Base-by-base conservation (phyloP, 805 yeast genomes). In the Limtongia smithiae region DNA sequence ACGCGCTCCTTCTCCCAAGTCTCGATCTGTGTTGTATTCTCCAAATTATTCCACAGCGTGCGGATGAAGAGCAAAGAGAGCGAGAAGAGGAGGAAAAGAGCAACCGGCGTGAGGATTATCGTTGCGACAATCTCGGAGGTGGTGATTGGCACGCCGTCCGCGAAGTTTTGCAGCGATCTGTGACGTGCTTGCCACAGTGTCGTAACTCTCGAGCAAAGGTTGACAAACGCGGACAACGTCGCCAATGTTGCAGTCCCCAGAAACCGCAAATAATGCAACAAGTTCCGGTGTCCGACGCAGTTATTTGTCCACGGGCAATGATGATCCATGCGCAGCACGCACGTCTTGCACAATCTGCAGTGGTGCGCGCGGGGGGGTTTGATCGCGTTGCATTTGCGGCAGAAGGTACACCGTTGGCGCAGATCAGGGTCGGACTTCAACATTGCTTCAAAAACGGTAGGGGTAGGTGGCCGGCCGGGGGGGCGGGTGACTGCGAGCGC, bases 271-370 rank as follows among this genome's bases (percentile, higher is more conserved):
- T 90, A 90, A 64, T 86, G 90, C 0, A 95, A 87, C 65, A 79
- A 72, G 62, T 90, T 90, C 0, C 67, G 65, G 62, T 79, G 80
- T 0, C 97, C 97, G 18, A 90, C 91, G 63, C 96, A 90, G 63
- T 86, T 90, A 65, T 79, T 77, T 0, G 95, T 87, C 96, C 96
- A 90, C 0, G 96, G 96, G 64, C 83, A 82, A 68, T 89, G 96
- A 64, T 89, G 97, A 65, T 89, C 97, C 96, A 89, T 90, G 62
- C 79, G 77, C 49, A 89, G 65, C n/a, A 89, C 82, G 66, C 96
- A 89, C 35, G 54, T 59, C n/a, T 60, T 56, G 50, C 67, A 87
- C 0, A 79, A 75, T 59, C 83, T 83, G 65, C 96, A 89, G 68
- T 89, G 96, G 63, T 89, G 96, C 3, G 87, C 62, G 52, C 96